A percentile compares a stretch with the other conserved stretches of the same genome.
Conservation (phyloP, 371 early-diverging fungal species). For the Apophysomyces sp. region DNA sequence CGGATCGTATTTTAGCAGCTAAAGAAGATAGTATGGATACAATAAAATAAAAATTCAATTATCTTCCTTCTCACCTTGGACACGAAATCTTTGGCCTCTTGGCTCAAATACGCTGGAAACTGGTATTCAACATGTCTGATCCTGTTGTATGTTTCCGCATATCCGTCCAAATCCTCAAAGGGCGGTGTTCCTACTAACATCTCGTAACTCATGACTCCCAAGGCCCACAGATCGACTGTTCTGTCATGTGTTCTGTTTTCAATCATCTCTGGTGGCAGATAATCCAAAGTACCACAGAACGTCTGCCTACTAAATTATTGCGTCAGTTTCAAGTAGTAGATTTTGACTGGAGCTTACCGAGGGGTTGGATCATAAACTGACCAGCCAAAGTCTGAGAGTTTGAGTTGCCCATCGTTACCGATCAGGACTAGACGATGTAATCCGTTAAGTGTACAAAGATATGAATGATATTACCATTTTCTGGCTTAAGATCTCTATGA, state of each 20-base stretch:
- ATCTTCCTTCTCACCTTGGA: slow-evolving; percentile 43
- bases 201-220: slow-evolving; percentile 96
- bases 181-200: slow-evolving; percentile 93
- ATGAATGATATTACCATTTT: slow-evolving; percentile 53
- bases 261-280: slow-evolving; percentile 95
- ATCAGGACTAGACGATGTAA: slow-evolving; percentile 43
- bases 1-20: slow-evolving; percentile 9
- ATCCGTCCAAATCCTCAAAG: slow-evolving; percentile 76
- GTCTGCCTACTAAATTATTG: slow-evolving; percentile 65
- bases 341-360: slow-evolving; percentile 42
- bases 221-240: slow-evolving; percentile 89
- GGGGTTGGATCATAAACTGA: slow-evolving; percentile 91
- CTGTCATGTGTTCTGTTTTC: slow-evolving; percentile 72
- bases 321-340: not conserved
- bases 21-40: too few species aligned
- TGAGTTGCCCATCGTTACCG: slow-evolving; percentile 82
- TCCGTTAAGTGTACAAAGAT: not conserved
- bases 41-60: too few species aligned
- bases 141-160: slow-evolving; percentile 74
- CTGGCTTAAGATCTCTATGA: slow-evolving; percentile 81
- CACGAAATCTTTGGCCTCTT: slow-evolving; percentile 86
- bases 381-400: slow-evolving; percentile 99
- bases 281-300: slow-evolving; percentile 98
- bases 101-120: slow-evolving; percentile 77
- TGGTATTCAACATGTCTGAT: slow-evolving; percentile 81